These are phyloP conservation scores for Ophiostoma angusticollis DNA, from an alignment of 2,329 filamentous ascomycete genomes.

Conservation along the genomic window DNA sequence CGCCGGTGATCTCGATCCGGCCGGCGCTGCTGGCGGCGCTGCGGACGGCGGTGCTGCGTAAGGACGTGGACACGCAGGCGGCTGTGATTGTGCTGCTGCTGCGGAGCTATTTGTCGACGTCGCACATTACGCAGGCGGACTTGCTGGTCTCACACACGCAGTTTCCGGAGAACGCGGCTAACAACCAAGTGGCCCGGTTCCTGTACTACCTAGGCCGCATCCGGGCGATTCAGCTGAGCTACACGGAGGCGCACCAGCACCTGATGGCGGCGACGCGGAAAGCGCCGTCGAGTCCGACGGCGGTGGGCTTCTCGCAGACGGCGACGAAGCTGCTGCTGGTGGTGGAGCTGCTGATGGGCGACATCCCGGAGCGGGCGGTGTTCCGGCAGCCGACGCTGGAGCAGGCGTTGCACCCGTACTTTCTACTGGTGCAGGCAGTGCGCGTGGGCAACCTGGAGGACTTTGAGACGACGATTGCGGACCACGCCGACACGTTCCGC, in stretches of 20 bases:
- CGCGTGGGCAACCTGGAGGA: slow-evolving; percentile 92
- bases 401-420: slow-evolving; percentile 79
- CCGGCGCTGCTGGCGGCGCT: slow-evolving; percentile 78
- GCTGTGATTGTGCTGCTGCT: slow-evolving; percentile 90
- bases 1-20: slow-evolving; percentile 74
- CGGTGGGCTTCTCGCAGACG: slow-evolving; percentile 88
- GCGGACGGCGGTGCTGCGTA: slow-evolving; percentile 87
- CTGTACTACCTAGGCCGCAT: slow-evolving; percentile 96
- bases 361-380: slow-evolving; percentile 88
- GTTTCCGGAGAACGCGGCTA: slow-evolving; percentile 86
- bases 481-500: slow-evolving; percentile 73
- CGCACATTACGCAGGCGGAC: slow-evolving; percentile 93
- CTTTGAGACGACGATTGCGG: slow-evolving; percentile 76
- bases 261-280: slow-evolving; percentile 88
- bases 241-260: slow-evolving; percentile 93
- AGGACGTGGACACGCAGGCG: slow-evolving; percentile 94
- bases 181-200: slow-evolving; percentile 96
- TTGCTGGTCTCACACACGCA: slow-evolving; percentile 90
- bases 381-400: slow-evolving; percentile 87
- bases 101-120: slow-evolving; percentile 90
- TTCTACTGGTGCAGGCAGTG: slow-evolving; percentile 86
- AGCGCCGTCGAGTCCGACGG: slow-evolving; percentile 77
- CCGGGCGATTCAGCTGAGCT: slow-evolving; percentile 87
- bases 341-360: slow-evolving; percentile 94
- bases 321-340: slow-evolving; percentile 94